These are phyloP conservation scores for Mortierella antarctica DNA, from an alignment of 192 early-diverging fungal species.

Conservation along the genomic window DNA sequence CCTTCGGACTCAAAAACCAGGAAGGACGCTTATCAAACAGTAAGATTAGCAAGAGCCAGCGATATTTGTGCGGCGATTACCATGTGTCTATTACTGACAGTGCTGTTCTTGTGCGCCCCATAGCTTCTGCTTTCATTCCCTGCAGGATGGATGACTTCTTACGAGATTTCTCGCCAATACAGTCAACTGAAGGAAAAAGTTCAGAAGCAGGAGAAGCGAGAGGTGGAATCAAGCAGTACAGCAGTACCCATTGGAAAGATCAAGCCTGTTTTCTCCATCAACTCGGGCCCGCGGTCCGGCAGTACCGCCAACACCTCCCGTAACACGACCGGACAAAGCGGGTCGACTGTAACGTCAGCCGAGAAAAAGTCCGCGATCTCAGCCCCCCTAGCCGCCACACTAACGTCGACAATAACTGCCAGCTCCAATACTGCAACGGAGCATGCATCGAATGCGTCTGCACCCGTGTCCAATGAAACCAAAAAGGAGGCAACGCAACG, in stretches of 20 bases:
- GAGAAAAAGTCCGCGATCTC: not conserved
- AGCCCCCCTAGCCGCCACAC: not conserved
- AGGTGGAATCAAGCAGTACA: conserved; percentile 1
- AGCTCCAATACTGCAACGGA: not conserved
- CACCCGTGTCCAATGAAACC: too few species aligned
- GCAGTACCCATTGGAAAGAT: not conserved
- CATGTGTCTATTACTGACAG: not conserved
- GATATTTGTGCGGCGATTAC: not conserved
- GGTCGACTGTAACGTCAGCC: not conserved
- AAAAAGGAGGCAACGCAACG: not conserved
- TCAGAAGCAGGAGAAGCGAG: conserved; percentile 43
- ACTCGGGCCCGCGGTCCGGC: not conserved
- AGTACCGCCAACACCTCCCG: not conserved
- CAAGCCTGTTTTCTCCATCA: not conserved
- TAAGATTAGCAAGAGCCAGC: conserved; percentile 18
- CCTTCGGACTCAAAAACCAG: conserved; percentile 55
- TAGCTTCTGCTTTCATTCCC: conserved; percentile 61
- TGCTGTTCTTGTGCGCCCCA: not conserved
- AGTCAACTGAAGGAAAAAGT: conserved; percentile 59
- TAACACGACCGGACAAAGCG: not conserved
- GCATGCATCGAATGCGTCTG: too few species aligned
- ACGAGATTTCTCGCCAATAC: conserved; percentile 65
- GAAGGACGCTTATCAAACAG: conserved; percentile 61
- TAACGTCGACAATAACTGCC: not conserved
- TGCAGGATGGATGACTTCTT: conserved; percentile 63